phyloP scores from a whole-genome alignment of 805 yeast genomes.

The Metschnikowia hibisci region DNA sequence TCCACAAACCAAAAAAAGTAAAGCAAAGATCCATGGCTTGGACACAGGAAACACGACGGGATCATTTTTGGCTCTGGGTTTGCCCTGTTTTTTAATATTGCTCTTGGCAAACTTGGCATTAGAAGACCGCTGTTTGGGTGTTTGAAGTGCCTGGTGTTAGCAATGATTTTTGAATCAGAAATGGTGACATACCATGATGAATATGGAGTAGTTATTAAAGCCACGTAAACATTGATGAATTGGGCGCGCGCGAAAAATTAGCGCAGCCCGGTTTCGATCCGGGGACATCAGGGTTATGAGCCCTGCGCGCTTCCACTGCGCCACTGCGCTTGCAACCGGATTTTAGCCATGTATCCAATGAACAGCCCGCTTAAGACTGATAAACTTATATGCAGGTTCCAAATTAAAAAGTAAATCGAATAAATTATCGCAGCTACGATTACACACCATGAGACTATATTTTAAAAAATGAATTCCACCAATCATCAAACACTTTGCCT shows the following conservation, averaged over 20 bases:
- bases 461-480: no score
- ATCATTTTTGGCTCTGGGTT: conserved; percentile 45
- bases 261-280: conserved; percentile 97
- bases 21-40: conserved; percentile 57
- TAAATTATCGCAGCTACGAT: no score
- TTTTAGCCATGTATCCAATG: no score
- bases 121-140: conserved; percentile 85
- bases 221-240: not conserved
- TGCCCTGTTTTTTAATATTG: conserved; percentile 72
- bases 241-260: conserved; percentile 38
- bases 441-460: no score
- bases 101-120: conserved; percentile 76
- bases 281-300: conserved; percentile 97
- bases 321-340: conserved; percentile 86
- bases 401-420: no score
- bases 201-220: not conserved
- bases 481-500: no score
- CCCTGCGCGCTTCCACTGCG: conserved; percentile 99
- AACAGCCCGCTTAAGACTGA: no score
- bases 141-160: conserved; percentile 57
- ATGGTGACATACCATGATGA: not conserved
- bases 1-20: conserved; percentile 70
- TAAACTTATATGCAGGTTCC: no score
- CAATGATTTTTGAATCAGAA: not conserved
- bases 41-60: conserved; percentile 52